Evolutionary conservation across 2,329 filamentous ascomycete species (phyloP), one percentile per base, ranked within the genome.

Genomic region (Aspergillus niger): DNA sequence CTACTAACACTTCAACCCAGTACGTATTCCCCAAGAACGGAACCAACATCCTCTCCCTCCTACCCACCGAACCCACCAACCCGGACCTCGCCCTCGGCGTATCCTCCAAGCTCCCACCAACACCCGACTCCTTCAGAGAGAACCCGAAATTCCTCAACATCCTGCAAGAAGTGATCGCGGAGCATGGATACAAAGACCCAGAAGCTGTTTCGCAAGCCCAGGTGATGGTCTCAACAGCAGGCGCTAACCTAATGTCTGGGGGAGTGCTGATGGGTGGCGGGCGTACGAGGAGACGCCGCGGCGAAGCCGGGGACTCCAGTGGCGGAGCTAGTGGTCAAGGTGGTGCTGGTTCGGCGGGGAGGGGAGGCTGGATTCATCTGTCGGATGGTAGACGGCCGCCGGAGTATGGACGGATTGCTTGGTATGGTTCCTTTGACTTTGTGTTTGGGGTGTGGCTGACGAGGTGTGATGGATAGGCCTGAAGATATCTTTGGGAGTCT

Each of bases 401-500:
- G 2, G 86, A 89, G 61, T 89, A 81, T 72, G 86, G 86, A 1
- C 72, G 86, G n/a, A 87, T 88, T 63, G 83, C 86, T 55, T 86
- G 82, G 82, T 79, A 71, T 55, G 67, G 15, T 56, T 30, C 36
- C 7, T 13, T 15, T 24, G 17, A 3, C 10, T 11, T 50, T 17
- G 24, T 44, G 11, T 15, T 8, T 13, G 26, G 5, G 36, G 8
- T n/a, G 17, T 20, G 28, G 38, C 64, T 69, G 56, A 74, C 53
- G 55, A 20, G 3, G 13, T 22, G 28, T 5, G 22, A 28, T 39
- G 10, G 20, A 28, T 39, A 80, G 79, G 71, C 86, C 86, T 0
- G 86, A 89, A 70, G 86, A 89, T 73, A 89, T 89, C 53, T 85
- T 89, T 69, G 86, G 86, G 13, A 88, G 85, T 65, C 69, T 89